Base-by-base conservation (phyloP, 2,329 filamentous ascomycete genomes). In the Epichloe baconii region DNA sequence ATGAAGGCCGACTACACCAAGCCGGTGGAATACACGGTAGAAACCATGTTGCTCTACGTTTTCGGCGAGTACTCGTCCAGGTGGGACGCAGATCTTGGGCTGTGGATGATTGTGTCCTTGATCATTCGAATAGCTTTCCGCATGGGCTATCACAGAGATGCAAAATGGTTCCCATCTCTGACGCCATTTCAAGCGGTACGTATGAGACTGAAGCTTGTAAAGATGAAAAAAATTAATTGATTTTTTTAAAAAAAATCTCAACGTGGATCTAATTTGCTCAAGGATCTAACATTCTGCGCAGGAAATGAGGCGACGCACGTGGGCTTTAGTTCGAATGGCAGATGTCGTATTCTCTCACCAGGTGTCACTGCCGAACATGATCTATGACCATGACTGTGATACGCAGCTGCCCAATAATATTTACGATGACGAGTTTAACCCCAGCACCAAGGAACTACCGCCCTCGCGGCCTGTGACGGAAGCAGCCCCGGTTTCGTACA, bases 281-380 rank as follows among this genome's bases (percentile, higher is more conserved):
- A 36, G 19, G 5, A 10, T 49, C 10, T 5, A 34, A 44, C 40
- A 4, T 14, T 8, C 19, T 17, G 11, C 26, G 37, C 51, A 79
- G 71, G 87, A 93, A 69, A 90, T 86, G 79, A 73, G 82, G 56
- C 72, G 82, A 37, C 71, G 82, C 54, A 74, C 79, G 4, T 86
- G 82, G 87, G 78, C 82, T 7, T 73, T 87, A 49, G 75, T 93
- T 40, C 77, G 85, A 50, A 84, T 86, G 68, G 75, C 79, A 31
- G 87, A 93, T 62, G 74, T 87, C 11, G 73, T 89, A 51, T 88
- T 90, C 61, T 91, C 87, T 1, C 85, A 87, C 54, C 85, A 88
- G 60, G 73, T 81, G 2, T 79, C 76, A n/a, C 62, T 82, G 19
- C 78, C 78, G 4, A 77, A 69, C 54, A 88, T 90, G 76, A 82